Base-by-base conservation (phyloP, 179 eudicot species). In the Beta corolliflora region DNA sequence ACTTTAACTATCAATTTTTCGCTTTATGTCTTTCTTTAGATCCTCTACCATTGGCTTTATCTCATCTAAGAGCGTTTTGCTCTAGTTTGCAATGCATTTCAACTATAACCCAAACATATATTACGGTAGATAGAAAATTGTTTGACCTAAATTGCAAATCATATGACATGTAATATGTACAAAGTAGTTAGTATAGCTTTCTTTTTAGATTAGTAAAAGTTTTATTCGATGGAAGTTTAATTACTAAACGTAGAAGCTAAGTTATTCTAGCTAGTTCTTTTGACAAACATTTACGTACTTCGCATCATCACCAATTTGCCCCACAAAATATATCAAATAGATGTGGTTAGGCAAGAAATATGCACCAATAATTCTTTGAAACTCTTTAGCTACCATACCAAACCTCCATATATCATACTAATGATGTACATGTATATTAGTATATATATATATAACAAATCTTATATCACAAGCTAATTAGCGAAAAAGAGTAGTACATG, bases 281-380 rank as follows among this genome's bases (percentile, higher is more conserved):
- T 29, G 46, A 78, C 53, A 55, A 36, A 53, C 75, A 45, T 50
- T 5, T 53, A 25, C 29, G 29, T 25, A 78, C n/a, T 29, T 66
- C 31, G 50, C 18, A 4, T 25, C 74, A 78, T 31, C 36, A 31
- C 80, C n/a, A 77, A 23, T 61, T 9, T 12, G 44, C 67, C 41
- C 41, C 19, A 8, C 16, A 48, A 13, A 21, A 64, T 5, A 25
- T 65, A 25, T 9, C 8, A 53, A 65, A 18, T 68, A 68, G 81
- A 70, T 79, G 46, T 9, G 7, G 19, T 41, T 70, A 56, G 81
- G 76, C 76, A 79, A 79, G 81, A 79, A 69, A 48, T 25, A 67
- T n/a, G 44, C 29, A 53, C 2, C 12, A 36, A 4, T 8, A 31
- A 19, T 46, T 66, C 54, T 46, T 29, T 16, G 16, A 14, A 73